These are phyloP conservation scores for Daldinia sp. DNA, from an alignment of 2,329 filamentous ascomycete species.

Conservation along the genomic window DNA sequence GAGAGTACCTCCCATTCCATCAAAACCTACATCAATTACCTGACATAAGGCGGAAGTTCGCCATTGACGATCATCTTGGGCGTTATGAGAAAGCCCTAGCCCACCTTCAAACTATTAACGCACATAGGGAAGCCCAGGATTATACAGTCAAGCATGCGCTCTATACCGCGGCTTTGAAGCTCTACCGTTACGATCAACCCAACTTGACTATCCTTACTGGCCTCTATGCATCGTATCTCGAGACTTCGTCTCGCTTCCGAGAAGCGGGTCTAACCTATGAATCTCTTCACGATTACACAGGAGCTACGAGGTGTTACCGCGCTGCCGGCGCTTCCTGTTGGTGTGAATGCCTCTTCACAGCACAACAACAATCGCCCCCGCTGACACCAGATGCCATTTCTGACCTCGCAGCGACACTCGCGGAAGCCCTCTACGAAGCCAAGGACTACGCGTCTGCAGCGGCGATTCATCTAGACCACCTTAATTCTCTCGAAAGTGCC, in stretches of 20 bases:
- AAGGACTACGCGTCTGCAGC: conserved; percentile 88
- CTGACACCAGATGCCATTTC: conserved; percentile 70
- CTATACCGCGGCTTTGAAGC: conserved; percentile 79
- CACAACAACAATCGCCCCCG: conserved; percentile 73
- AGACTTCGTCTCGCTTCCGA: conserved; percentile 79
- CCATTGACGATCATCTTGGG: conserved; percentile 88
- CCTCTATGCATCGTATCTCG: conserved; percentile 83
- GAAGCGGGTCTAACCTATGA: conserved; percentile 94
- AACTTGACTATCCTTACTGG: conserved; percentile 76
- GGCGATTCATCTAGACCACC: conserved; percentile 83
- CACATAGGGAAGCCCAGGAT: conserved; percentile 79
- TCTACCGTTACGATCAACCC: conserved; percentile 84
- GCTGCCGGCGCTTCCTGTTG: conserved; percentile 81
- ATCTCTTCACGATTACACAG: conserved; percentile 78
- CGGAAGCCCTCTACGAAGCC: conserved; percentile 82
- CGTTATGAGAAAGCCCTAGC: conserved; percentile 80
- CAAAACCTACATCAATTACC: conserved; percentile 84
- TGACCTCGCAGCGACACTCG: conserved; percentile 78
- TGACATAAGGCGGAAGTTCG: conserved; percentile 77
- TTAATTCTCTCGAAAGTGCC: conserved; percentile 76
- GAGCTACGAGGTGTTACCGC: conserved; percentile 86
- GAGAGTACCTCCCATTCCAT: conserved; percentile 95
- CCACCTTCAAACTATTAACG: conserved; percentile 79
- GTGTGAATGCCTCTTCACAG: conserved; percentile 89
- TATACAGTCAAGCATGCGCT: conserved; percentile 85